Conservation (phyloP, 2,329 filamentous ascomycete species). For the Neonectria coccinea region DNA sequence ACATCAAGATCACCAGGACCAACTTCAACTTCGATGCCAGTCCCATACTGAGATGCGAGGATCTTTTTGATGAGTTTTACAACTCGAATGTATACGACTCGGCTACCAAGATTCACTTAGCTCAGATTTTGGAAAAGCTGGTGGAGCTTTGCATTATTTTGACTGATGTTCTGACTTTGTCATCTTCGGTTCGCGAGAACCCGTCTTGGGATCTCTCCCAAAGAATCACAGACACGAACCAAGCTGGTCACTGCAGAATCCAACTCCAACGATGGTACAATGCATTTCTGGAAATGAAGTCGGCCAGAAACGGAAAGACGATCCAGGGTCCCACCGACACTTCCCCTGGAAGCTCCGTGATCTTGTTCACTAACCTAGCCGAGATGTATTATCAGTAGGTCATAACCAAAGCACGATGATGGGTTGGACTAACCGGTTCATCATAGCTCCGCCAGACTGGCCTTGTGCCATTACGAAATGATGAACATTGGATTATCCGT, state of each 20-base stretch:
- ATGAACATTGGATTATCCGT: conserved; percentile 33
- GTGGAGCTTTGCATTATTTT: conserved; percentile 42
- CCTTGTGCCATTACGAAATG: conserved; percentile 41
- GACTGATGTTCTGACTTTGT: conserved; percentile 39
- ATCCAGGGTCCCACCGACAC: conserved; percentile 2
- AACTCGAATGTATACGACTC: conserved; percentile 41
- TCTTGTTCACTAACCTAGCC: conserved; percentile 39
- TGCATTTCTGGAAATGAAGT: conserved; percentile 34
- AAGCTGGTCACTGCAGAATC: conserved; percentile 38
- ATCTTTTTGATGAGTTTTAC: conserved; percentile 38
- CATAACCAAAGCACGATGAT: fast-evolving
- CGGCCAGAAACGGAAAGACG: conserved; percentile 28
- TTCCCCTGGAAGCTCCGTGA: conserved; percentile 29
- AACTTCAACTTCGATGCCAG: conserved; percentile 43
- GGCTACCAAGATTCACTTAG: conserved; percentile 35
- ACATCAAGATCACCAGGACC: conserved; percentile 39
- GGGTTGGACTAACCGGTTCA: neutral
- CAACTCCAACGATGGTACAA: conserved; percentile 40
- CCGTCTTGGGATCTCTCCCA: conserved; percentile 37
- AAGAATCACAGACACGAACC: conserved; percentile 32
- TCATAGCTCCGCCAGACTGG: conserved; percentile 35
- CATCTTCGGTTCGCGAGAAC: conserved; percentile 39
- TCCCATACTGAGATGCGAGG: conserved; percentile 31
- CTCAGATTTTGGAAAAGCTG: conserved; percentile 36
- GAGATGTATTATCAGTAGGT: conserved; percentile 47